Evolutionary conservation across 345 rosid species (phyloP), one percentile per base, ranked within the genome.

Genomic region (Boechera retrofracta): DNA sequence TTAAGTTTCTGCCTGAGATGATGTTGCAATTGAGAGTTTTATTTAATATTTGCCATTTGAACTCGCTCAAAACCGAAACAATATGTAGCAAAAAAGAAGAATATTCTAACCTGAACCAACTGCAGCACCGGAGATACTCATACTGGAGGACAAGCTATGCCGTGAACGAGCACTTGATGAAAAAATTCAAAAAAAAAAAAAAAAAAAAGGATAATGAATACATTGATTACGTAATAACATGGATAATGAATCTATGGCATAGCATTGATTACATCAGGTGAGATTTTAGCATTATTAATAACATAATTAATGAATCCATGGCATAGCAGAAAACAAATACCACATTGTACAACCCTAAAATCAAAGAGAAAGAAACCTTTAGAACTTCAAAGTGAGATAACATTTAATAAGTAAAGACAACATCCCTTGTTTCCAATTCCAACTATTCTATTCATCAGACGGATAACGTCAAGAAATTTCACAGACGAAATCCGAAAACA

Each of bases 101-200:
- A 64, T 28, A 48, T 49, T 86, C 87, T 79, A 76, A 91, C 96
- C 88, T 77, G 96, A 77, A 82, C 85, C 88, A 76, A 84, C 73
- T 13, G 95, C 85, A 83, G 87, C 71, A 71, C 92, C 92, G n/a
- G 89, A 63, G 56, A 87, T 80, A 85, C 91, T 94, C 98, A 94
- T 94, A 49, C 67, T 82, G 69, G 75, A 71, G 62, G 64, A 69
- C 21, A 16, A 18, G 83, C 52, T 13, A 39, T 29, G 59, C 55
- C 52, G 54, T n/a, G n/a, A 60, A 32, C 64, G 33, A 67, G 53
- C 67, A 63, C 48, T 39, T 47, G 15, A 8, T 16, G 11, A 39
- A 39, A 26, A 31, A 8, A 2, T 24, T 10, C 31, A 31, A 3
- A 28, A 28, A 28, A 28, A 33, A 33, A 35, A 10, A 45, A 44